Evolutionary conservation across 1,284 basidiomycete species (phyloP), one percentile per base, ranked within the genome.

Genomic region (Flammula alnicola): DNA sequence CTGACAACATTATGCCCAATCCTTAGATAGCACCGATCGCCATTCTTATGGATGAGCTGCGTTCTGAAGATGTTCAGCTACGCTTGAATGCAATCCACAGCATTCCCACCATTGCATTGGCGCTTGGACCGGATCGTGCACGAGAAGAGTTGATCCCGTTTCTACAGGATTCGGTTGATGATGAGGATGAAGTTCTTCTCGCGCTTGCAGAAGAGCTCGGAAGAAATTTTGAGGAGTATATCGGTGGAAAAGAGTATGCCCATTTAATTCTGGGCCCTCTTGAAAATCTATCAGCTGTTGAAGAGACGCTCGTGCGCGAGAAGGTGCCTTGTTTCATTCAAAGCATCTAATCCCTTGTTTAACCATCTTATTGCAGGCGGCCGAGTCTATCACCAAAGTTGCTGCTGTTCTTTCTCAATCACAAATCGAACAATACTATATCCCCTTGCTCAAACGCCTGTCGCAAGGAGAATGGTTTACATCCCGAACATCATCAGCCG

Each of bases 391-490:
- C 72, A 92, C 93, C 58, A 95, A 95, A 76, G 81, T 99, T 57
- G 89, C 93, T 40, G 77, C 74, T 36, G 80, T 91, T 37, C 79
- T 99, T 42, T 91, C 88, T 27, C 78, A 88, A 55, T 66, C 79
- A 33, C 93, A 96, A 71, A 79, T 97, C 62, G 95, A 98, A 72
- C 86, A 94, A 66, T 83, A 84, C 69, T 97, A 96, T 73, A 86
- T 99, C 47, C 97, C 97, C 45, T 80, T 99, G 42, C 71, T 99
- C 54, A 90, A 89, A 66, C 86, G 95, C 50, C 82, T 99, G 31
- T 89, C 94, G 0, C 83, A 84, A 52, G 97, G 95, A 52, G 97
- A 99, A 73, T 99, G 97, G 97, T 99, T 99, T 76, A 99, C 97
- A n/a, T 96, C 95, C 26, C 84, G 96, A 56, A 97, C 95, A 35